A percentile compares a stretch with the other conserved stretches of the same genome.
phyloP scores from a whole-genome alignment of 306 rosid species.

The Lablab purpureus region DNA sequence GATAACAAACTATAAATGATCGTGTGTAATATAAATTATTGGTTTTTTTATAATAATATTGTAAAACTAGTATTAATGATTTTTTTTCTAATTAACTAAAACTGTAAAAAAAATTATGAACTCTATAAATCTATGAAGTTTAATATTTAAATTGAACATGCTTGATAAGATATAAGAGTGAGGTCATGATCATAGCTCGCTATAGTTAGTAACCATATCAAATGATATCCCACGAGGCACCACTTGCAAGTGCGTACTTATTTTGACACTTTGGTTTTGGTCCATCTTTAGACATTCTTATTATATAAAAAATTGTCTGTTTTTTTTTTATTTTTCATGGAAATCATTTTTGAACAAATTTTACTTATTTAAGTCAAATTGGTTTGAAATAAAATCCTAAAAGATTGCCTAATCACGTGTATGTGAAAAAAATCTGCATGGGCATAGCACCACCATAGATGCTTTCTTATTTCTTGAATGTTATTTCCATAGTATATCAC shows the following conservation, averaged over 20 bases:
- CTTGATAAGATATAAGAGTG: not conserved
- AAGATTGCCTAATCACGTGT: too few species aligned
- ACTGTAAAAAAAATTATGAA: not conserved
- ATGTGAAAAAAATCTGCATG: too few species aligned
- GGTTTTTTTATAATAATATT: not conserved
- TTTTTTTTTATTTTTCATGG: too few species aligned
- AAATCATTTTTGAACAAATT: too few species aligned
- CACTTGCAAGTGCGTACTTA: not conserved
- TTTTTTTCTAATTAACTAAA: not conserved
- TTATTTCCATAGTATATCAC: too few species aligned
- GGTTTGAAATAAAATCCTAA: too few species aligned
- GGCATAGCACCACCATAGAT: too few species aligned
- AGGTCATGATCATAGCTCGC: not conserved
- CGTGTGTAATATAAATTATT: not conserved
- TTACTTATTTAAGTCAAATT: too few species aligned
- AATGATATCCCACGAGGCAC: not conserved
- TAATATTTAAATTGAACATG: not conserved
- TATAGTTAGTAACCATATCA: too few species aligned
- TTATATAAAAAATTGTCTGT: too few species aligned
- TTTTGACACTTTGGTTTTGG: not conserved
- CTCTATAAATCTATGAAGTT: not conserved
- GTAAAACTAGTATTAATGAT: not conserved
- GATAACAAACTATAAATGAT: too few species aligned
- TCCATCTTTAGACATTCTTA: not conserved
- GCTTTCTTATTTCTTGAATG: too few species aligned